Percentiles rank a stretch among this genome's conserved stretches.
Evolutionary conservation across 352 stramenopile species (phyloP).

Genomic region (Phytophthora colocasiae): DNA sequence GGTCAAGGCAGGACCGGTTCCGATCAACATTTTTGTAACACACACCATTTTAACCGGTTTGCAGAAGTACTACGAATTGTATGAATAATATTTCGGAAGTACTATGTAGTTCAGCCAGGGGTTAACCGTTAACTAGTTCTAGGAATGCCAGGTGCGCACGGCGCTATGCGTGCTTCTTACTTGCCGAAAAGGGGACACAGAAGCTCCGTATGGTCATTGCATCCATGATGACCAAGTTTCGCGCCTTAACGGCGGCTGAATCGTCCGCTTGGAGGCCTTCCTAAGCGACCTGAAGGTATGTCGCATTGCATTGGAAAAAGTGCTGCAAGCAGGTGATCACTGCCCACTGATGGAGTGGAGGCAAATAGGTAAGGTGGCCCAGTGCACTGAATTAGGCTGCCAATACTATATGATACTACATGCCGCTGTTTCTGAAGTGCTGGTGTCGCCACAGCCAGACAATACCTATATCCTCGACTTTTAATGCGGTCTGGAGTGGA

Average conservation of each 20-base stretch:
- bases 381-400: background rate
- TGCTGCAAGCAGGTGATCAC: slow-evolving; percentile 67
- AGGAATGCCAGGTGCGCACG: slow-evolving; percentile 40
- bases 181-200: slow-evolving; percentile 28
- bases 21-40: background rate
- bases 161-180: slow-evolving; percentile 42
- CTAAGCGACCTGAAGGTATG: slow-evolving; percentile 55
- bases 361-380: slow-evolving; percentile 60
- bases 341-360: slow-evolving; percentile 47
- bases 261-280: slow-evolving; percentile 56
- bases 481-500: slow-evolving; percentile 69
- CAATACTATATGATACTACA: background rate
- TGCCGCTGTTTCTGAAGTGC: slow-evolving; percentile 48
- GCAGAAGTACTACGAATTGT: no score
- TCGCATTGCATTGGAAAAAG: slow-evolving; percentile 53
- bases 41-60: slow-evolving; percentile 12
- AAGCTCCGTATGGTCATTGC: slow-evolving; percentile 41
- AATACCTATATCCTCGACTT: slow-evolving; percentile 74
- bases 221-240: slow-evolving; percentile 42
- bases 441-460: slow-evolving; percentile 75
- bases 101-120: no score
- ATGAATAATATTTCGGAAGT: no score
- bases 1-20: slow-evolving; percentile 16
- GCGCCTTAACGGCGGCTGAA: slow-evolving; percentile 19
- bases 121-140: no score